Evolutionary conservation across 257 asterid genomes (phyloP).

Genomic region (Solanum pimpinellifolium): DNA sequence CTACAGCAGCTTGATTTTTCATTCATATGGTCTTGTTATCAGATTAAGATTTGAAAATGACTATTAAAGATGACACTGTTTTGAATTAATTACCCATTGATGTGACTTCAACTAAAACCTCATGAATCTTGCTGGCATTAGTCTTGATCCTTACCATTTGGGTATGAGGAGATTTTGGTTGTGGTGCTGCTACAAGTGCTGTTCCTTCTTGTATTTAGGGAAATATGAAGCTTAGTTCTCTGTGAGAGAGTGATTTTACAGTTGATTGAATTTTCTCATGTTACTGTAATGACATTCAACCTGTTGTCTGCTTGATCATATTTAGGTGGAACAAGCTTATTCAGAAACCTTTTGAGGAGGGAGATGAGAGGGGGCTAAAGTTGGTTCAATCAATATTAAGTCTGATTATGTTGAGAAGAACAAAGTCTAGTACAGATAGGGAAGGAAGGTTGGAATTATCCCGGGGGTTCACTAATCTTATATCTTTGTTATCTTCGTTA

Average conservation of each 20-base stretch:
- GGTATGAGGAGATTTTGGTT: neutral
- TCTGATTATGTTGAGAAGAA: conserved; percentile 92
- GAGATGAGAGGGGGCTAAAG: conserved; percentile 83
- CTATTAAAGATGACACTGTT: neutral
- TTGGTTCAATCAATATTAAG: conserved; percentile 74
- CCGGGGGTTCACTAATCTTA: neutral
- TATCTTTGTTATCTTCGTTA: neutral
- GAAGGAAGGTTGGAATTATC: conserved; percentile 65
- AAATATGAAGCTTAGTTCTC: neutral
- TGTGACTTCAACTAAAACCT: neutral
- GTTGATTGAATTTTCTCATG: neutral
- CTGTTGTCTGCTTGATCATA: conserved; percentile 2
- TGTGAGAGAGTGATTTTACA: neutral
- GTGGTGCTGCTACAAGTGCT: neutral
- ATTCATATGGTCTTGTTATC: neutral
- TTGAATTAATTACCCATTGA: neutral
- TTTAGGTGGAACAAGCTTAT: conserved; percentile 93
- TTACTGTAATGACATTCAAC: neutral
- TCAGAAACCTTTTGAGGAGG: conserved; percentile 96
- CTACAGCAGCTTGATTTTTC: neutral
- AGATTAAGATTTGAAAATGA: neutral
- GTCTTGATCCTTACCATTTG: neutral
- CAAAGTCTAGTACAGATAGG: conserved; percentile 77
- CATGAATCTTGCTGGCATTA: neutral
- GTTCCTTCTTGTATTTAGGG: neutral